These are phyloP conservation scores for Gnetum montanum DNA, from an alignment of 75 land plant species.

Conservation along the genomic window DNA sequence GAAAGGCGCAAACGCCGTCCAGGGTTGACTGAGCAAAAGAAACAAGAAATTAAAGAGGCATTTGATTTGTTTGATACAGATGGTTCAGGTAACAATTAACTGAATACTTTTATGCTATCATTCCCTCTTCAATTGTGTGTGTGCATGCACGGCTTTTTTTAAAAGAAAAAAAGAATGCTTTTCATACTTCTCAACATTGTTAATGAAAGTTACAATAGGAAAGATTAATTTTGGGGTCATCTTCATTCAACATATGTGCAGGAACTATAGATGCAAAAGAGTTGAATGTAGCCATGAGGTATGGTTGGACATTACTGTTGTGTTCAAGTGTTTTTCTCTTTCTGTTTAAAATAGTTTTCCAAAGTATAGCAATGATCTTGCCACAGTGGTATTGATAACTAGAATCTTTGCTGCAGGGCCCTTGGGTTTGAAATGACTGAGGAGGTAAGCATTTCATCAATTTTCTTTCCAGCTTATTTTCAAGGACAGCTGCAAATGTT, in stretches of 20 bases:
- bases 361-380: neutral
- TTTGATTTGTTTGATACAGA: constrained; percentile 95
- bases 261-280: constrained; percentile 98
- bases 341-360: neutral
- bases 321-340: too few relatives aligned
- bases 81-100: constrained; percentile 63
- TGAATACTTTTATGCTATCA: neutral
- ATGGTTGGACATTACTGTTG: constrained; percentile 8
- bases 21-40: constrained; percentile 72
- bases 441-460: constrained; percentile 43
- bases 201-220: too few relatives aligned
- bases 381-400: neutral
- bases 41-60: constrained; percentile 89
- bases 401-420: constrained; percentile 46
- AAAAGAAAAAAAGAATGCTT: too few relatives aligned
- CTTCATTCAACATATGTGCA: constrained; percentile 13
- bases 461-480: neutral
- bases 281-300: constrained; percentile 98
- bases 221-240: too few relatives aligned
- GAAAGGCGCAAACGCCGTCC: constrained; percentile 63
- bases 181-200: too few relatives aligned
- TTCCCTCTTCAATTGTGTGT: neutral
- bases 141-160: neutral
- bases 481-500: too few relatives aligned
- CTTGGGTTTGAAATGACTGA: constrained; percentile 94